Evolutionary conservation across 306 rosid genomes (phyloP), one percentile per base, ranked within the genome.

Genomic region (Ochetophila trinervis): DNA sequence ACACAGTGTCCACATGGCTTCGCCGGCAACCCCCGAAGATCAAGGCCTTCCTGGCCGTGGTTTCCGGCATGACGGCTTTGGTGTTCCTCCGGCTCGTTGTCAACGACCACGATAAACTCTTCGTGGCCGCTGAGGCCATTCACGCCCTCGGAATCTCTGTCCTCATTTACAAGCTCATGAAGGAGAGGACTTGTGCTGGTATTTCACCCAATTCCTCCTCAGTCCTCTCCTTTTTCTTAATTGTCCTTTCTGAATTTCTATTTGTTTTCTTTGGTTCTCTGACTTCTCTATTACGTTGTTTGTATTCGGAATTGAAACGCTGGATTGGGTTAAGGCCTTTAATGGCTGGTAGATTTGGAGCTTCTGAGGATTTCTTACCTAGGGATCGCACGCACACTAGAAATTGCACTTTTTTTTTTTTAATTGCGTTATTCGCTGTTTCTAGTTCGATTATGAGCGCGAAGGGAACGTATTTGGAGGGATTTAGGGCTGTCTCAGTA

Each of bases 141-240:
- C 91, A 83, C 73, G 85, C 91, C 8, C 68, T 85, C 36, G 91
- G 95, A 62, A 85, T 88, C 40, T 69, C 78, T 19, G 76, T 88
- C 66, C 91, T 88, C 68, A 79, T 83, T 65, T 88, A 69, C 78
- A 85, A 85, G 76, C 89, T 88, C 62, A 78, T 71, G 59, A 84
- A 88, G 79, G 89, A 81, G 65, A 85, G 63, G 71, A 88, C 88
- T 9, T 88, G 95, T 68, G 88, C 85, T 30, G 95, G 95, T 83
- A 42, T 59, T 37, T 63, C 16, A 23, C 21, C 21, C 51, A 47
- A 11, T 47, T 47, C 18, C 54, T 1, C 2, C 21, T 11, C 15
- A 49, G 5, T 49, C 8, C 18, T 50, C 19, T 7, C 54, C 2
- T 6, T 7, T 50, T 18, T 12, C 45, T 8, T 49, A 45, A 45